Percentiles rank a stretch among this genome's conserved stretches.
phyloP scores from a whole-genome alignment of 805 yeast species.

The Kodamaea nitidulidarum region DNA sequence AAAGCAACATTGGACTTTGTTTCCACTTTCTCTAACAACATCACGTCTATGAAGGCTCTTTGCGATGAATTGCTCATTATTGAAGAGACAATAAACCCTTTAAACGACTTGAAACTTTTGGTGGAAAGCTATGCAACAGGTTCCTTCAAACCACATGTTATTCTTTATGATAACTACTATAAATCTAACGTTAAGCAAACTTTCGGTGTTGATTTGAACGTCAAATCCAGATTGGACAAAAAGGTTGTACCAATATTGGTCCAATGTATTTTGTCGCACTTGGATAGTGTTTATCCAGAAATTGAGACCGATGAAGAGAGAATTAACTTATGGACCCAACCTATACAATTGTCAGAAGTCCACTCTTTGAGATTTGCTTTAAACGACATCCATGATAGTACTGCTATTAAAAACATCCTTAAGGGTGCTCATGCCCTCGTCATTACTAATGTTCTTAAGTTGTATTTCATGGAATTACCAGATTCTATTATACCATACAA shows the following conservation, averaged over 20 bases:
- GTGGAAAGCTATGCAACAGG: conserved; percentile 72
- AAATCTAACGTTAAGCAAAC: conserved; percentile 63
- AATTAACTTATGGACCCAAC: conserved; percentile 62
- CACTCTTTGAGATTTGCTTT: conserved; percentile 59
- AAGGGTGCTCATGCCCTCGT: conserved; percentile 48
- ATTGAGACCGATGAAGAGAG: conserved; percentile 66
- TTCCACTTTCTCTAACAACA: conserved; percentile 58
- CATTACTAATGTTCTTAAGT: conserved; percentile 64
- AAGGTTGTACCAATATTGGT: conserved; percentile 68
- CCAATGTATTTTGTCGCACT: conserved; percentile 56
- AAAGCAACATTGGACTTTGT: conserved; percentile 71
- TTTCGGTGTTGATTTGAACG: conserved; percentile 75
- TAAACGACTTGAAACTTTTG: conserved; percentile 60
- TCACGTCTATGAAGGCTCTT: conserved; percentile 52
- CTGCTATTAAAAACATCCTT: conserved; percentile 31
- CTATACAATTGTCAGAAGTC: conserved; percentile 56
- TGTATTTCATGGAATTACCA: conserved; percentile 76
- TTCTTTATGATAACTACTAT: conserved; percentile 76
- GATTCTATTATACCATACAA: conserved; percentile 66
- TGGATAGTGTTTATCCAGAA: conserved; percentile 70
- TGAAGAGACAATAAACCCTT: conserved; percentile 71
- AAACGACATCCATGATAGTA: conserved; percentile 33
- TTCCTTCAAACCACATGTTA: conserved; percentile 64
- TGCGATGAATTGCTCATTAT: conserved; percentile 58
- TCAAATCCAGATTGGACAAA: conserved; percentile 66